Evolutionary conservation across 2,329 filamentous ascomycete genomes (phyloP), one percentile per base, ranked within the genome.

Genomic region (Nemania sp.): DNA sequence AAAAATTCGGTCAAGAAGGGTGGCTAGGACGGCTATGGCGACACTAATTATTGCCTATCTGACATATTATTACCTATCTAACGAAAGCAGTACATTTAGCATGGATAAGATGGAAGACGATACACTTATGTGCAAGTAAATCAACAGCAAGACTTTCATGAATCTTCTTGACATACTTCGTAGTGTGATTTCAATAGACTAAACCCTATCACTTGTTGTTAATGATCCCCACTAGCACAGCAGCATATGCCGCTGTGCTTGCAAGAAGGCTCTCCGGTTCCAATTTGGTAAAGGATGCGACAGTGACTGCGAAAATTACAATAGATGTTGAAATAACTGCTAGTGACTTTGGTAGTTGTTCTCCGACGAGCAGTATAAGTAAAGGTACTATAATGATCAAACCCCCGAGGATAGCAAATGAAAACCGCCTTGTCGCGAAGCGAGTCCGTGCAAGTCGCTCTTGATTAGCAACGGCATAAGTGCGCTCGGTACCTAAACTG

Each of bases 311-410:
- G 19, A 56, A 56, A 15, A 52, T 39, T 6, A 52, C 20, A 36
- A 56, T 56, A 14, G 48, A 48, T 8, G 37, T 41, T 24, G 49
- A 42, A 12, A 56, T 51, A 2, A 56, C 49, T 6, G n/a, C 36
- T 8, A 56, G 33, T 5, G 49, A 49, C 39, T 53, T 53, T n/a
- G 40, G 17, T 14, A 40, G 8, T 28, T 40, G 44, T 39, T 53
- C 28, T 5, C 49, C 49, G 8, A 43, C 19, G n/a, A 52, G 43
- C 39, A 56, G 28, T 46, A 49, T 46, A 33, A 56, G 49, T n/a
- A 56, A 31, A 24, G 49, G 54, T 41, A 56, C 30, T 22, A 56
- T 20, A 33, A 56, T 56, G 17, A 56, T 56, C 48, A 56, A 22
- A 11, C 53, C 49, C 14, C 53, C 53, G 23, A 52, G 14, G 30